phyloP scores from a whole-genome alignment of 306 rosid species.

The Mucuna pruriens region DNA sequence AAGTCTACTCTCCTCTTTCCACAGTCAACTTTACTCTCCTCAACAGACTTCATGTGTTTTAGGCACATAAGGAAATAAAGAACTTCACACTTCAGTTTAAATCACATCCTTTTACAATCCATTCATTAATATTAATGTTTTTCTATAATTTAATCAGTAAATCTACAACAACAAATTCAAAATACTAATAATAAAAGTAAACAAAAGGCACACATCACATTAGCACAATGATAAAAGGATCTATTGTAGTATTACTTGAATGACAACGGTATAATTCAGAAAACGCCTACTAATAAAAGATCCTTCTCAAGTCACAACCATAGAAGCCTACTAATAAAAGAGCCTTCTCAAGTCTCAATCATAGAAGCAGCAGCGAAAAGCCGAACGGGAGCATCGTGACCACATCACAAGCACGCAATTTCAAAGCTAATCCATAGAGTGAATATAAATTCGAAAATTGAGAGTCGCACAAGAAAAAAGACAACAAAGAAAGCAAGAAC shows the following conservation, averaged over 20 bases:
- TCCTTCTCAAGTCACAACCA: background rate
- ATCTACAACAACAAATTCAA: background rate
- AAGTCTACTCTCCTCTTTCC: background rate
- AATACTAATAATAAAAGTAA: background rate
- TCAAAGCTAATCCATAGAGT: conserved; percentile 2
- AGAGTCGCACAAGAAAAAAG: background rate
- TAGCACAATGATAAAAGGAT: background rate
- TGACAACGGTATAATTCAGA: background rate
- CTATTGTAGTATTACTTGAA: background rate
- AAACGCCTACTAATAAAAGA: background rate
- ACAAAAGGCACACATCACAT: background rate
- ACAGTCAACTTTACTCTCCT: background rate
- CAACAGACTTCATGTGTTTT: background rate
- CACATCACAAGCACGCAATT: conserved; percentile 9
- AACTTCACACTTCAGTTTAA: background rate
- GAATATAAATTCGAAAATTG: background rate
- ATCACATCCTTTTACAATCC: background rate
- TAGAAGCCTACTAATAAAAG: no score
- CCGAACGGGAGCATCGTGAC: background rate
- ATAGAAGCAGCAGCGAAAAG: background rate
- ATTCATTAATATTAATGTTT: conserved; percentile 3
- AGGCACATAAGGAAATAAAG: background rate
- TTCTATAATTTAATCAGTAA: background rate
- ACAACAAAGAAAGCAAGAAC: background rate
- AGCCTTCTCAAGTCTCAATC: background rate